Percentiles rank a stretch among this genome's conserved stretches.
phyloP scores from a whole-genome alignment of 1,284 basidiomycete genomes.

The Takashimella tepidaria region DNA sequence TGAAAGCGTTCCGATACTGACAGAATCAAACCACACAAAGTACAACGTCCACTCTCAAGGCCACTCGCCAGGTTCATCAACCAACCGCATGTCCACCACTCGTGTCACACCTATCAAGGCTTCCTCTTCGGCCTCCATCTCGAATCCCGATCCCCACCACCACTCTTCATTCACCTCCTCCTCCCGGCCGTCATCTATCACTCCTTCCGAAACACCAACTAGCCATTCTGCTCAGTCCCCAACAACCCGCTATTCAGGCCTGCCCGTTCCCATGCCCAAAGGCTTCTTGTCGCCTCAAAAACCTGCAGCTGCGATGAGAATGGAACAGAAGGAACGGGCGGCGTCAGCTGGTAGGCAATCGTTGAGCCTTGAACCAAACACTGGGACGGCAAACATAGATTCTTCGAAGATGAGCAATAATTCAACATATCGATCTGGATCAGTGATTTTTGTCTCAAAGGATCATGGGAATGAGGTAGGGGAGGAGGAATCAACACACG shows the following conservation, averaged over 20 bases:
- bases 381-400: constrained; percentile 13
- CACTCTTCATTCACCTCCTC: constrained; percentile 10
- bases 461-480: too few species aligned
- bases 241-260: constrained; percentile 15
- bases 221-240: constrained; percentile 20
- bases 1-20: not conserved
- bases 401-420: constrained; percentile 5
- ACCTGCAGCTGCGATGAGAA: constrained; percentile 31
- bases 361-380: not conserved
- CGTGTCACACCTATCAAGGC: too few species aligned
- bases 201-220: constrained; percentile 15
- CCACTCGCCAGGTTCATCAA: not conserved
- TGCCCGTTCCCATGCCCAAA: constrained; percentile 37
- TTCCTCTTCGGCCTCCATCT: too few species aligned
- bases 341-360: not conserved
- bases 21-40: not conserved
- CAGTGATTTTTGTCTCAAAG: not conserved
- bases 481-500: not conserved
- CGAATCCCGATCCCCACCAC: constrained; percentile 8
- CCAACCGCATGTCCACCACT: not conserved
- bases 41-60: constrained; percentile 5
- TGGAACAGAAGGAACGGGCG: constrained; percentile 28
- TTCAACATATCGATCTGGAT: constrained; percentile 1
- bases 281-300: constrained; percentile 41
- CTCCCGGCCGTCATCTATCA: constrained; percentile 9